These are phyloP conservation scores for Rhizopogon vinicolor DNA, from an alignment of 768 basidiomycete genomes.

Conservation along the genomic window DNA sequence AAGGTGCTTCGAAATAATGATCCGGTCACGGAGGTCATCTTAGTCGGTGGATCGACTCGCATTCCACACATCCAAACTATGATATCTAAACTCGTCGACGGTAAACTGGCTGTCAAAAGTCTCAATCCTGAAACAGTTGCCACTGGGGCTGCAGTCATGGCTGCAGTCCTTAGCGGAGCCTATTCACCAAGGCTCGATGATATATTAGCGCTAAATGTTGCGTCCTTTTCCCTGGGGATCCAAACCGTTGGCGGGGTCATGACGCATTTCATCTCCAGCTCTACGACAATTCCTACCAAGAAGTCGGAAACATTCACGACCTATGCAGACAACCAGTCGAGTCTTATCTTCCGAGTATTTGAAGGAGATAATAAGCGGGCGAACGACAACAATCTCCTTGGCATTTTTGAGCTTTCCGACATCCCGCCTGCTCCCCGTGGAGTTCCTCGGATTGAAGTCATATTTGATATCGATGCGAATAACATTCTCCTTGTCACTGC, in stretches of 20 bases:
- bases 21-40: constrained; percentile 97
- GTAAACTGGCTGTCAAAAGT: constrained; percentile 97
- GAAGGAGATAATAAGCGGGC: constrained; percentile 98
- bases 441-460: constrained; percentile 96
- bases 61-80: constrained; percentile 97
- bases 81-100: constrained; percentile 97
- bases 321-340: constrained; percentile 97
- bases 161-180: constrained; percentile 94
- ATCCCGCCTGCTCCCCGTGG: constrained; percentile 98
- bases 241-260: constrained; percentile 99
- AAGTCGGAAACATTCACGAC: constrained; percentile 99
- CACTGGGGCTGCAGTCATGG: constrained; percentile 97
- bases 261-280: constrained; percentile 96
- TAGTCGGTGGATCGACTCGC: constrained; percentile 98
- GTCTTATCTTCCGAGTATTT: constrained; percentile 96
- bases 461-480: constrained; percentile 96
- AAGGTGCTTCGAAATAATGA: constrained; percentile 98
- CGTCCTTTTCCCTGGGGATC: constrained; percentile 88
- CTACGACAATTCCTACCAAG: constrained; percentile 97
- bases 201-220: constrained; percentile 89
- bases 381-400: constrained; percentile 97
- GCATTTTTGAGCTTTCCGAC: constrained; percentile 95
- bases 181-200: constrained; percentile 97
- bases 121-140: constrained; percentile 99
- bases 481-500: constrained; percentile 95